Conservation (phyloP, 345 rosid species). For the Zanthoxylum bungeanum region DNA sequence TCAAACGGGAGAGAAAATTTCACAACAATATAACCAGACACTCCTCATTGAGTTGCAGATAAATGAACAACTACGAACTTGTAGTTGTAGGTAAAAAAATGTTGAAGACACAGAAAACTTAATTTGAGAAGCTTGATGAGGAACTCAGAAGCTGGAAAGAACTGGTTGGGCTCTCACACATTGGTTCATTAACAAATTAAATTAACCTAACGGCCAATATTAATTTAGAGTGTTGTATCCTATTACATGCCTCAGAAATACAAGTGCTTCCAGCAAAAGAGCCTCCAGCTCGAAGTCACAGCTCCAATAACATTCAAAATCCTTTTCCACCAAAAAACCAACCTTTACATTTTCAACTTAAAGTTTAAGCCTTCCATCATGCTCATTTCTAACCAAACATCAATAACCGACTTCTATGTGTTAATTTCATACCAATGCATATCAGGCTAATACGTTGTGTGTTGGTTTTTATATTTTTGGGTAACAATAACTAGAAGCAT, state of each 20-base stretch:
- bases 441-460: constrained; percentile 8
- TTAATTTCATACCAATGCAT: neutral
- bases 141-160: too few species aligned
- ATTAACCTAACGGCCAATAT: too few species aligned
- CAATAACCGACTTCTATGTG: too few species aligned
- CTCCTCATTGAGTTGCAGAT: neutral
- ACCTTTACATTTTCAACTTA: neutral
- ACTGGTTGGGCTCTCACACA: too few species aligned
- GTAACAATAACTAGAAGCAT: neutral
- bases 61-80: neutral
- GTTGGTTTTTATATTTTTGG: neutral
- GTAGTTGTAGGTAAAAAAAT: neutral
- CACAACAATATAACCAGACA: neutral
- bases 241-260: too few species aligned
- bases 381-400: neutral
- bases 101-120: neutral
- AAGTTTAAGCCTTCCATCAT: neutral
- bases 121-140: neutral
- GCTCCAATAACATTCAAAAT: neutral
- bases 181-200: too few species aligned
- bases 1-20: neutral
- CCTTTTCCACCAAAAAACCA: neutral
- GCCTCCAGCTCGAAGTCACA: too few species aligned
- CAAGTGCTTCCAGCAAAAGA: too few species aligned
- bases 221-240: too few species aligned